Conservation (phyloP, 805 yeast genomes). For the Candida insectorum region DNA sequence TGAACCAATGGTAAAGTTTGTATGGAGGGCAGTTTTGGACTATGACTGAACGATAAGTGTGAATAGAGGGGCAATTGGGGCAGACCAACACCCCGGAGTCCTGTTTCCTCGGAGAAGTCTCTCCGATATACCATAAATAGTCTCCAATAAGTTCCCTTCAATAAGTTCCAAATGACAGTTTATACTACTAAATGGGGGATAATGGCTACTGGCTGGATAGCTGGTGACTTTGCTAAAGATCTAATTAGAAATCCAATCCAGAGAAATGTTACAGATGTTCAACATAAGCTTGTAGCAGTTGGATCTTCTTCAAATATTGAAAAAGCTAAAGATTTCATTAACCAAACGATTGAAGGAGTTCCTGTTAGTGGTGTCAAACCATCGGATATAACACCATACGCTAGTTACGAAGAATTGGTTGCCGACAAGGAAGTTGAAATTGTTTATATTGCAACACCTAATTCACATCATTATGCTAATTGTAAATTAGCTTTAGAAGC, state of each 20-base stretch:
- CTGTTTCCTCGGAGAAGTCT: too few relatives aligned
- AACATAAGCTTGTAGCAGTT: constrained; percentile 33
- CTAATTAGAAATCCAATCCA: constrained; percentile 18
- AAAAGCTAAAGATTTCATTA: constrained; percentile 31
- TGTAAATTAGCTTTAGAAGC: constrained; percentile 37
- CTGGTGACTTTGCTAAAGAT: constrained; percentile 30
- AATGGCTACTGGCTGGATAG: constrained; percentile 45
- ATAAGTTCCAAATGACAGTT: too few relatives aligned
- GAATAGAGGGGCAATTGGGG: too few relatives aligned
- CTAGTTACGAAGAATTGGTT: constrained; percentile 43
- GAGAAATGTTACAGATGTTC: constrained; percentile 15
- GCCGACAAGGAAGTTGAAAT: constrained; percentile 38
- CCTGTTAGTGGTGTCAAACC: constrained; percentile 17
- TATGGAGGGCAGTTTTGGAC: too few relatives aligned
- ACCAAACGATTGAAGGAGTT: constrained; percentile 20
- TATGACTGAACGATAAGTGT: too few relatives aligned
- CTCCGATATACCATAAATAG: too few relatives aligned
- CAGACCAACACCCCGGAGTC: too few relatives aligned
- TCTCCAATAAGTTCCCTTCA: too few relatives aligned
- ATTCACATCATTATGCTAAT: constrained; percentile 45
- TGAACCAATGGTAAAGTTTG: too few relatives aligned
- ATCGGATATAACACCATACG: too few relatives aligned
- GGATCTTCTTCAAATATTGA: constrained; percentile 33
- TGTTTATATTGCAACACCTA: constrained; percentile 54
- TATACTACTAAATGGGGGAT: constrained; percentile 41